Evolutionary conservation across 495 filamentous ascomycete genomes (phyloP).

Genomic region (Daldinia caldariorum): DNA sequence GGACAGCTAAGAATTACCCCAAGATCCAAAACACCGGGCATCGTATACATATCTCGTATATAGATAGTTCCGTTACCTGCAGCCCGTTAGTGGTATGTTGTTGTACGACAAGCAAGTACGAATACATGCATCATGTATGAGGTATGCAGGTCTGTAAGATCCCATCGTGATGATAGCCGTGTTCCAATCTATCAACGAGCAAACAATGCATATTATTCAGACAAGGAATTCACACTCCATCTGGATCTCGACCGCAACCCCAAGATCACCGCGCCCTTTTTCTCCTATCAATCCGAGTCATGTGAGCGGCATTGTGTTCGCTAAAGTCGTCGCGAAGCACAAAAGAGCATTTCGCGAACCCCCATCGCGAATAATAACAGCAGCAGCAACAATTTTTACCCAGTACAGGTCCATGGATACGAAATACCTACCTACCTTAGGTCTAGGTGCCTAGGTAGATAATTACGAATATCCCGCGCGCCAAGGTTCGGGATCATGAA

Average conservation of each 20-base stretch:
- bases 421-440: too few relatives aligned
- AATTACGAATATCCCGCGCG: slow-evolving; percentile 16
- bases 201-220: slow-evolving; percentile 9
- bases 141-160: slow-evolving; percentile 6
- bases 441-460: too few relatives aligned
- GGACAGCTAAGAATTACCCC: background rate
- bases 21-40: background rate
- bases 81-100: background rate
- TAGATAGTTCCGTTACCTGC: background rate
- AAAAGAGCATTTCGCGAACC: background rate
- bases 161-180: background rate
- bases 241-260: background rate
- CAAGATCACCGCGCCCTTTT: background rate
- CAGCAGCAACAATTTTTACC: too few relatives aligned
- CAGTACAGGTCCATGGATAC: too few relatives aligned
- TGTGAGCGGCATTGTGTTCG: slow-evolving; percentile 1
- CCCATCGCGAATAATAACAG: background rate
- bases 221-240: background rate
- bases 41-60: background rate
- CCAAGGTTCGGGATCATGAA: slow-evolving; percentile 33
- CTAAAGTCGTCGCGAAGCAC: background rate
- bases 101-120: slow-evolving; percentile 3
- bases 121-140: too few relatives aligned
- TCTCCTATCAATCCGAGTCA: slow-evolving; percentile 9
- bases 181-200: background rate